These are phyloP conservation scores for Omphalotus olearius DNA, from an alignment of 1,284 basidiomycete genomes.

Conservation along the genomic window DNA sequence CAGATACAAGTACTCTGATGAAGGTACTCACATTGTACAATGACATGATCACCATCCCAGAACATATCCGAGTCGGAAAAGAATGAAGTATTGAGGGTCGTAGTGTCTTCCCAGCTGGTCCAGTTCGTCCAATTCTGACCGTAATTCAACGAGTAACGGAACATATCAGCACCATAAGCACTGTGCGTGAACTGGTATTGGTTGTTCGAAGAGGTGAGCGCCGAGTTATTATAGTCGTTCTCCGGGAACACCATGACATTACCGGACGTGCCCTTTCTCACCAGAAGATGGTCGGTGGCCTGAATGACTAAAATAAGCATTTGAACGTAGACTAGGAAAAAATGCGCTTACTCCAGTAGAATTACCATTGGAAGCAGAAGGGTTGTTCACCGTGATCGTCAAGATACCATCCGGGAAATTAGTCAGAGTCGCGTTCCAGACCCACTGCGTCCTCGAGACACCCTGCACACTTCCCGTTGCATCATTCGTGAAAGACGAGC, in stretches of 20 bases:
- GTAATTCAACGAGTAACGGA: constrained; percentile 84
- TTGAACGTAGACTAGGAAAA: constrained; percentile 1
- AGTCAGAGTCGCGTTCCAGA: constrained; percentile 68
- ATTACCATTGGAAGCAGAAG: constrained; percentile 39
- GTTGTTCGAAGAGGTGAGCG: constrained; percentile 55
- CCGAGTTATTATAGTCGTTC: constrained; percentile 64
- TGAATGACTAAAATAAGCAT: constrained; percentile 27
- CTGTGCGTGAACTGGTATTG: constrained; percentile 76
- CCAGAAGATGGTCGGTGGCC: constrained; percentile 68
- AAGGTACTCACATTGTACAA: constrained; percentile 74
- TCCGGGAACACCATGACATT: constrained; percentile 84
- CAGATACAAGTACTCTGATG: constrained; percentile 5
- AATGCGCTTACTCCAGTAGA: constrained; percentile 49
- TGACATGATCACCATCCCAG: constrained; percentile 83
- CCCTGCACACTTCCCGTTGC: constrained; percentile 47
- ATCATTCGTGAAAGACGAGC: constrained; percentile 37
- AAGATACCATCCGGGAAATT: constrained; percentile 80
- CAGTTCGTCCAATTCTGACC: constrained; percentile 83
- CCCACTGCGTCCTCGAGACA: constrained; percentile 56
- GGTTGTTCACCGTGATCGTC: constrained; percentile 63
- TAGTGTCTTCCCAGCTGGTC: constrained; percentile 71
- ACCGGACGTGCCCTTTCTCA: constrained; percentile 70
- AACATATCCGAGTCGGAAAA: constrained; percentile 58
- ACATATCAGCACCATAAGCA: constrained; percentile 82
- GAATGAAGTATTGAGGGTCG: constrained; percentile 53